Conservation (phyloP, 495 filamentous ascomycete species). For the Darksidea phi region DNA sequence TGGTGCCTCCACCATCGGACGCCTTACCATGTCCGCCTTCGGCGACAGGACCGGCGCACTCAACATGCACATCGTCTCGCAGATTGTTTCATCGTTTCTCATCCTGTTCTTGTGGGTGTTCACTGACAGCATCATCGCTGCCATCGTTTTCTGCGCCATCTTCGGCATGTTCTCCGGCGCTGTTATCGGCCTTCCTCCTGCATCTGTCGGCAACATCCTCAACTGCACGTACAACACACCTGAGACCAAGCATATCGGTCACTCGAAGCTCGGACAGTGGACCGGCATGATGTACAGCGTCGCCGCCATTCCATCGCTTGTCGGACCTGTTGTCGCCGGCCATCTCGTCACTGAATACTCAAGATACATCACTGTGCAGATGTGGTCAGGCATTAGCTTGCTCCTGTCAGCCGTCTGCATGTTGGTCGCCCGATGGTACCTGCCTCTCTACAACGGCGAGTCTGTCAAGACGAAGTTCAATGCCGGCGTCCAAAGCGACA, state of each 20-base stretch:
- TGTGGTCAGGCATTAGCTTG: slow-evolving; percentile 41
- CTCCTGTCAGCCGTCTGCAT: slow-evolving; percentile 37
- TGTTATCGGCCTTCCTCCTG: slow-evolving; percentile 47
- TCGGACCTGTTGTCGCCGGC: slow-evolving; percentile 47
- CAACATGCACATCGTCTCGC: slow-evolving; percentile 43
- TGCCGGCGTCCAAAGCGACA: slow-evolving; percentile 1
- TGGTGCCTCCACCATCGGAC: slow-evolving; percentile 43
- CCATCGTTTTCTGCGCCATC: slow-evolving; percentile 46
- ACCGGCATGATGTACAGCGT: slow-evolving; percentile 49
- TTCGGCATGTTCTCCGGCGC: slow-evolving; percentile 46
- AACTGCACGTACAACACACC: slow-evolving; percentile 28
- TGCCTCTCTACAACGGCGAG: slow-evolving; percentile 23
- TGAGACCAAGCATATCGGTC: slow-evolving; percentile 6
- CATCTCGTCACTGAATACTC: slow-evolving; percentile 36
- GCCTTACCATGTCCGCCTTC: slow-evolving; percentile 38
- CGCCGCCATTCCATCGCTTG: slow-evolving; percentile 41
- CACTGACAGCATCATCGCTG: slow-evolving; percentile 28
- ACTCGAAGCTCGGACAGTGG: slow-evolving; percentile 47
- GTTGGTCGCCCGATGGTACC: slow-evolving; percentile 24
- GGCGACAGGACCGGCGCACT: slow-evolving; percentile 40
- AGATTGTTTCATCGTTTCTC: slow-evolving; percentile 40
- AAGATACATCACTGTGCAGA: slow-evolving; percentile 37
- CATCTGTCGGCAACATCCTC: slow-evolving; percentile 46
- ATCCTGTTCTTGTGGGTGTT: slow-evolving; percentile 43
- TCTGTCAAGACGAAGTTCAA: slow-evolving; percentile 8